Evolutionary conservation across 2,329 filamentous ascomycete genomes (phyloP), one percentile per base, ranked within the genome.

Genomic region (Scorias spongiosa): DNA sequence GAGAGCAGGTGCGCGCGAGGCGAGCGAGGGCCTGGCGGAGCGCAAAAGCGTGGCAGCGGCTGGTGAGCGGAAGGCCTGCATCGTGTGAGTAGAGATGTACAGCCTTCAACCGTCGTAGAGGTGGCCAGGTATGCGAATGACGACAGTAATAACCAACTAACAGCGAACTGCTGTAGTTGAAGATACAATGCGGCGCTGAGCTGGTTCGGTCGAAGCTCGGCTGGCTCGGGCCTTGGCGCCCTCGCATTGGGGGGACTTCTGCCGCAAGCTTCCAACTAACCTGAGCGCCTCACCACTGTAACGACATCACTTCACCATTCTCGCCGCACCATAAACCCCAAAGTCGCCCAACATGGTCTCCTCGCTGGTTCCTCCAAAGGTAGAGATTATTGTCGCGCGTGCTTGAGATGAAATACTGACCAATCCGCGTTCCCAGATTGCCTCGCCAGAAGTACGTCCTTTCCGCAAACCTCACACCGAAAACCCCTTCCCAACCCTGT

Each of bases 321-420:
- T 7, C 20, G 20, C 20, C 20, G 15, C 32, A 36, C 4, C 47
- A 43, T 40, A 45, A 39, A 50, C 44, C 43, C 53, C 55, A 59
- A 52, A 43, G 20, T 26, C 20, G 20, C 20, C 20, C 20, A 26
- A 26, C 50, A 63, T 63, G 60, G 60, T 63, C 44, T 96, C 91
- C 66, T 94, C 93, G 75, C 82, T 98, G 69, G 95, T 98, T 62
- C 93, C 93, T 59, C 91, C 93, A 63, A 98, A 98, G 87, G 89
- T 94, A 74, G 57, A 73, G 57, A 49, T 48, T 42, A 40, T 45
- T 44, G 45, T 32, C 26, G 44, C 20, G 30, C 42, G 48, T 48
- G 9, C 18, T 60, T 53, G 69, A 72, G 62, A 72, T 55, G 49
- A 43, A 34, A 39, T 52, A 43, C 58, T 59, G 45, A 60, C 49